These are phyloP conservation scores for Ogataea haglerorum DNA, from an alignment of 805 yeast species.

Conservation along the genomic window DNA sequence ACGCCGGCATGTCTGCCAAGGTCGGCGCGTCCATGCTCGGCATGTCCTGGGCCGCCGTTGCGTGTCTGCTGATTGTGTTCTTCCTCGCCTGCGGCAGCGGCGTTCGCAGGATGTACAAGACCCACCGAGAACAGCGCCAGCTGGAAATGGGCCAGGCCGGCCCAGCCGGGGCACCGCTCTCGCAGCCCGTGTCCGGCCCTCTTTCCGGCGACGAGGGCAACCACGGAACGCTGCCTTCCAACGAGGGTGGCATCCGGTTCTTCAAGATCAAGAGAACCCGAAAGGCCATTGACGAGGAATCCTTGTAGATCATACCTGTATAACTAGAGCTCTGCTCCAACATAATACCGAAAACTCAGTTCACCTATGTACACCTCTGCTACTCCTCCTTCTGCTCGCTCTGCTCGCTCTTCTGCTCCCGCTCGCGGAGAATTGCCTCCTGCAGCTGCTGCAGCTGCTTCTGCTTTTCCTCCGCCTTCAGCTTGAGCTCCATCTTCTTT, in stretches of 20 bases:
- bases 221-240: conserved; percentile 28
- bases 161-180: conserved; percentile 5
- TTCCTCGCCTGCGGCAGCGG: conserved; percentile 50
- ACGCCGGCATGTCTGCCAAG: conserved; percentile 41
- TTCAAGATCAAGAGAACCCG: conserved; percentile 65
- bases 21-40: conserved; percentile 60
- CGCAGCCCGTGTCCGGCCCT: conserved; percentile 23
- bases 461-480: conserved; percentile 26
- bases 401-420: conserved; percentile 6
- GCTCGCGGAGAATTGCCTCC: conserved; percentile 21
- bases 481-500: conserved; percentile 20
- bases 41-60: conserved; percentile 68
- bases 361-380: not conserved
- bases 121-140: conserved; percentile 39
- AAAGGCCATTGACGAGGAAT: conserved; percentile 40
- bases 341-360: not conserved
- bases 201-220: conserved; percentile 26
- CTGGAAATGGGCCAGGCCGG: conserved; percentile 27
- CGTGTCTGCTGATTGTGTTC: conserved; percentile 46
- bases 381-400: not conserved
- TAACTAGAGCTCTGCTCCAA: conserved; percentile 5
- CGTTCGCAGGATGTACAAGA: conserved; percentile 46
- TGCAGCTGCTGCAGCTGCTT: conserved; percentile 22
- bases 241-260: conserved; percentile 67
- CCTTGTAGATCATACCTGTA: conserved; percentile 14